phyloP scores from a whole-genome alignment of 257 asterid species.

The Pogostemon cablin region DNA sequence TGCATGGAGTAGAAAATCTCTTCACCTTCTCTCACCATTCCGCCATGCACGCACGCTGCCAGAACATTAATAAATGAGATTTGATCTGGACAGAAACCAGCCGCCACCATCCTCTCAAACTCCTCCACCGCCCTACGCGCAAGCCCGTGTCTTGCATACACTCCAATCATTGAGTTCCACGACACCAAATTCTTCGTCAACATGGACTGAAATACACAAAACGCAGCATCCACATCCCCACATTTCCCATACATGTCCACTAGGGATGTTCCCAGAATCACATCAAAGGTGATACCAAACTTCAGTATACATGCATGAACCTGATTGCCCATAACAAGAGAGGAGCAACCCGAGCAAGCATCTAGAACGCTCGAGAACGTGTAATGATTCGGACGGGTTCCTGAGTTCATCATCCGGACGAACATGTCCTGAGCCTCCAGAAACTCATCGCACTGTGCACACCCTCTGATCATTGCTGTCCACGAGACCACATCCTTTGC shows the following conservation, averaged over 20 bases:
- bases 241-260: constrained; percentile 83
- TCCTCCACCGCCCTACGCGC: constrained; percentile 57
- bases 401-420: constrained; percentile 51
- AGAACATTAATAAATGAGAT: constrained; percentile 66
- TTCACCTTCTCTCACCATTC: constrained; percentile 73
- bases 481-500: constrained; percentile 74
- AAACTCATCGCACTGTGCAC: constrained; percentile 48
- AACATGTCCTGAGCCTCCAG: constrained; percentile 58
- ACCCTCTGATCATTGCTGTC: constrained; percentile 83
- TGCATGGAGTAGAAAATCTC: constrained; percentile 56
- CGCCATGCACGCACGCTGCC: constrained; percentile 77
- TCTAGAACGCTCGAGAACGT: constrained; percentile 64
- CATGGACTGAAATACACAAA: constrained; percentile 49
- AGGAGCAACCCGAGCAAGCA: constrained; percentile 74
- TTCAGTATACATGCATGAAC: constrained; percentile 58
- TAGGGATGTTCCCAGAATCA: constrained; percentile 59
- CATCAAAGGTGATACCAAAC: constrained; percentile 60
- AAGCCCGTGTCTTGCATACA: constrained; percentile 71
- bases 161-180: constrained; percentile 81
- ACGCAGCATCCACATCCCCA: constrained; percentile 62
- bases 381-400: constrained; percentile 64
- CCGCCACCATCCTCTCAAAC: constrained; percentile 53
- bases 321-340: constrained; percentile 64
- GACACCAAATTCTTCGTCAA: constrained; percentile 56
- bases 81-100: constrained; percentile 55